Percentiles rank a stretch among this genome's conserved stretches.
Evolutionary conservation across 805 yeast genomes (phyloP).

Genomic region (Teunomyces stri): DNA sequence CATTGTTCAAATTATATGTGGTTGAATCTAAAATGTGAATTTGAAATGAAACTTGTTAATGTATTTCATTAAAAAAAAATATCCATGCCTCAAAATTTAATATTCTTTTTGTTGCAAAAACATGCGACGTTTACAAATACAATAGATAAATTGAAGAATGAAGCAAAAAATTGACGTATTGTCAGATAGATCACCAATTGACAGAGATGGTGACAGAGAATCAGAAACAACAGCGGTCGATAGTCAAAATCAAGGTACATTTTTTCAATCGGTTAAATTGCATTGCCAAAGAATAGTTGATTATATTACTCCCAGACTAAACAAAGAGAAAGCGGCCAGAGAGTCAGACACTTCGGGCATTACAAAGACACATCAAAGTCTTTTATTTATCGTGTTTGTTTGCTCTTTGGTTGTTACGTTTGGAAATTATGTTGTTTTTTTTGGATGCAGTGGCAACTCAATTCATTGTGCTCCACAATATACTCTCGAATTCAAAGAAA

Average conservation of each 20-base stretch:
- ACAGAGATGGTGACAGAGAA: not conserved
- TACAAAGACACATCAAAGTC: not conserved
- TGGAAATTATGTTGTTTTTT: not conserved
- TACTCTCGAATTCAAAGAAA: not conserved
- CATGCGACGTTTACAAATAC: not conserved
- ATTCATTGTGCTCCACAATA: not conserved
- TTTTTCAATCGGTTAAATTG: too few species aligned
- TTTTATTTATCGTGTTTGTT: not conserved
- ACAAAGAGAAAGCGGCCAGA: not conserved
- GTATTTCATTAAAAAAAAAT: not conserved
- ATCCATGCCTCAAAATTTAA: not conserved
- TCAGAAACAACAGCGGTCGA: not conserved
- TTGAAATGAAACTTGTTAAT: not conserved
- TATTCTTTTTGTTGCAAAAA: not conserved
- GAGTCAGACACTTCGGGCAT: not conserved
- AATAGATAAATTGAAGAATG: not conserved
- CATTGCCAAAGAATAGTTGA: too few species aligned
- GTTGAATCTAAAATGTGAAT: too few species aligned
- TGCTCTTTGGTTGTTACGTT: not conserved
- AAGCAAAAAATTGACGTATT: not conserved
- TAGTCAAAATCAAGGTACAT: not conserved
- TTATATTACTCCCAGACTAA: not conserved
- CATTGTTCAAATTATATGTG: too few species aligned
- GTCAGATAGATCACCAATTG: not conserved
- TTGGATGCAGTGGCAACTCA: not conserved